Percentiles rank a stretch among this genome's conserved stretches.
Conservation (phyloP, 225 moss, liverwort and hornwort species). For the Physcomitrellopsis africana region DNA sequence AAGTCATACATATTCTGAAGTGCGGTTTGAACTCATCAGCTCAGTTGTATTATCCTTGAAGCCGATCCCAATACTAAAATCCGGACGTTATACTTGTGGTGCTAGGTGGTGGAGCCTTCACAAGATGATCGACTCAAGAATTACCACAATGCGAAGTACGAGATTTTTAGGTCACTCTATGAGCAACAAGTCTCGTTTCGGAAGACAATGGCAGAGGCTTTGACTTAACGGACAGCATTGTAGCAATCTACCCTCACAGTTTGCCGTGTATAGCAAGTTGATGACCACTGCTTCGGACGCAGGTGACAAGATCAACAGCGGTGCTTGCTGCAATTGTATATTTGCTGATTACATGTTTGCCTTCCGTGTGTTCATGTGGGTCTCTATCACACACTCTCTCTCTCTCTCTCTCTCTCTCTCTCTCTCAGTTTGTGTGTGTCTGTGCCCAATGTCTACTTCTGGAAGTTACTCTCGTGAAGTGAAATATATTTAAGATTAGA, state of each 20-base stretch:
- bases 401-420: neutral
- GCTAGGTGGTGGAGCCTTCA: slow-evolving; percentile 82
- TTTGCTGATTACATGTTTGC: slow-evolving; percentile 17
- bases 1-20: slow-evolving; percentile 3
- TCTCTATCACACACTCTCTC: slow-evolving; percentile 2
- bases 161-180: slow-evolving; percentile 77
- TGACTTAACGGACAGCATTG: slow-evolving; percentile 36
- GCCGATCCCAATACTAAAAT: neutral
- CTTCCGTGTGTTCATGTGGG: neutral
- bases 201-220: slow-evolving; percentile 58
- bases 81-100: slow-evolving; percentile 20
- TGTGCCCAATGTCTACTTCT: too few relatives aligned
- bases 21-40: neutral
- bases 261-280: slow-evolving; percentile 25
- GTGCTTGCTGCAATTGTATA: slow-evolving; percentile 29
- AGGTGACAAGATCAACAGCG: slow-evolving; percentile 29
- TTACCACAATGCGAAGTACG: slow-evolving; percentile 95
- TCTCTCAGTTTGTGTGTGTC: neutral
- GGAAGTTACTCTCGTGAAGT: too few relatives aligned
- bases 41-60: slow-evolving; percentile 4
- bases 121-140: slow-evolving; percentile 72
- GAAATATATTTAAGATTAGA: too few relatives aligned
- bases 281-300: slow-evolving; percentile 15
- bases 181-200: slow-evolving; percentile 75
- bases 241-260: slow-evolving; percentile 6